phyloP scores from a whole-genome alignment of 352 stramenopile species.

The Bremia lactucae region DNA sequence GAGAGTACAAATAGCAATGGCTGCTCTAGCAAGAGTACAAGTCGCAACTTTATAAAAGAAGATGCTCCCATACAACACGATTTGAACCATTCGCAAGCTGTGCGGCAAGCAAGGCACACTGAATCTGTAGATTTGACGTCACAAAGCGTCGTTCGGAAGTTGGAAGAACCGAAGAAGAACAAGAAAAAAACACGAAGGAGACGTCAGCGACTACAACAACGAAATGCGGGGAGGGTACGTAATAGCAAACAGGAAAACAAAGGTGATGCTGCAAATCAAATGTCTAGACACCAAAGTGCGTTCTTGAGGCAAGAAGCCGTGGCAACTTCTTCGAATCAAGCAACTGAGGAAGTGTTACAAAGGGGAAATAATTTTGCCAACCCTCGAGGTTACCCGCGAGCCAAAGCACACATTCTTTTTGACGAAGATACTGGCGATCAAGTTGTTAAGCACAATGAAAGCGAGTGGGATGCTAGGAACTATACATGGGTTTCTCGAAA shows the following conservation, averaged over 20 bases:
- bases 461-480: neutral
- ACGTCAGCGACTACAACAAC: constrained; percentile 20
- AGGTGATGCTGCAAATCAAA: neutral
- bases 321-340: neutral
- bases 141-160: too few species aligned
- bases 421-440: constrained; percentile 22
- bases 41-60: constrained; percentile 4
- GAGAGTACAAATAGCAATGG: constrained; percentile 6
- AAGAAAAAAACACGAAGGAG: constrained; percentile 12
- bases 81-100: neutral
- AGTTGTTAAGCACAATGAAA: constrained; percentile 3
- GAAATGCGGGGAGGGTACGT: constrained; percentile 7
- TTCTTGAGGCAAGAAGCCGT: neutral
- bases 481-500: neutral
- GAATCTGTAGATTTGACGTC: too few species aligned
- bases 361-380: neutral
- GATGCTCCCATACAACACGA: neutral
- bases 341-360: neutral
- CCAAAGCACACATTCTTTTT: constrained; percentile 33
- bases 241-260: constrained; percentile 4
- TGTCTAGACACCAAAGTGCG: neutral
- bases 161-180: neutral
- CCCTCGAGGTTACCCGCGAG: constrained; percentile 8
- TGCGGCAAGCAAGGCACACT: constrained; percentile 7
- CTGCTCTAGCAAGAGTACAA: constrained; percentile 2